Base-by-base conservation (phyloP, 129 eudicot species). In the Flaveria robusta region DNA sequence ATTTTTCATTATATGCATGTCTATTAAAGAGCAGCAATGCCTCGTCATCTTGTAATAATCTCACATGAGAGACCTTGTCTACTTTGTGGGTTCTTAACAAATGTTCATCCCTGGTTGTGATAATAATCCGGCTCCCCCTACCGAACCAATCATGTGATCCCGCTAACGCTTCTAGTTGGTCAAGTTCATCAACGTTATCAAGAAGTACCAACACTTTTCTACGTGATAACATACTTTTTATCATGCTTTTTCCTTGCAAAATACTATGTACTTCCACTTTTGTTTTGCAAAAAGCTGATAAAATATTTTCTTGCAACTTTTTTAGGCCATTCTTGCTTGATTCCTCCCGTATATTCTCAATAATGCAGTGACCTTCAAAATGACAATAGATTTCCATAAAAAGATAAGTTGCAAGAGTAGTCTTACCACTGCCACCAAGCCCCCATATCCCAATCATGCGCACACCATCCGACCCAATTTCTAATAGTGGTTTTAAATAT, bases 1-100 rank as follows among this genome's bases (percentile, higher is more conserved):
- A 9, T 16, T 51, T 51, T 51, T 51, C 58, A 51, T 51, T 51
- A 51, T 51, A 51, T n/a, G 58, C 58, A 51, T 51, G 58, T 51
- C 58, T 51, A 5, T 16, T 51, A 16, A 51, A 51, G 7, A 51
- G 58, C 8, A 5, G 8, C 1, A 51, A 3, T 0, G 58, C 7
- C 22, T 51, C 58, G 1, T 5, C 23, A n/a, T 1, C 0, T n/a
- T 22, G 16, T 51, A 51, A 51, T n/a, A 51, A n/a, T n/a, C 8
- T 16, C 0, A 5, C 58, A 51, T 0, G 5, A 51, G 0, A 16
- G 2, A 16, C 22, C 18, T 49, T 18, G 5, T 51, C 58, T 51
- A 51, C 9, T 0, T 16, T 51, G 58, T 51, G 58, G 58, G 9
- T 51, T 51, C 5, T 51, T 16, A 51, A 2, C 23, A 51, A 4